phyloP scores from a whole-genome alignment of 345 rosid species.

The Eucalyptus guilfoylei region DNA sequence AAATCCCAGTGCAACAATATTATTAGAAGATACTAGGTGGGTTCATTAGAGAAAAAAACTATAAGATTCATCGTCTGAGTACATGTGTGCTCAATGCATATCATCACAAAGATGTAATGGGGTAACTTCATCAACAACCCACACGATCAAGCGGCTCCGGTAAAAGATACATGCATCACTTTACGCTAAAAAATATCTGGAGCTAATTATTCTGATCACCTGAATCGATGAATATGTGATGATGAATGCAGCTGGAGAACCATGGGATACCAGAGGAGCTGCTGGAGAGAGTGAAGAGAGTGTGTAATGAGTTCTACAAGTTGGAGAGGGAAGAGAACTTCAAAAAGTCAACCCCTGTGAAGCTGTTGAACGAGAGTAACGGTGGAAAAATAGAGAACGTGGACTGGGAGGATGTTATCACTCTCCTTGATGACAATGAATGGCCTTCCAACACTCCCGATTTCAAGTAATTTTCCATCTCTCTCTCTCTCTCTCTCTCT shows the following conservation, averaged over 20 bases:
- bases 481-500: background rate
- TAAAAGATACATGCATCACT: background rate
- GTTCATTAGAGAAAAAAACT: background rate
- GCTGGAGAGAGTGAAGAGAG: constrained; percentile 66
- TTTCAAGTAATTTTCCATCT: constrained; percentile 37
- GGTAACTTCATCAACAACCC: background rate
- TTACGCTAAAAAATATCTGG: background rate
- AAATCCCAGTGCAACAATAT: background rate
- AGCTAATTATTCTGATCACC: background rate
- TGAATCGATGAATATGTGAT: background rate
- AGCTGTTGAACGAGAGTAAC: constrained; percentile 27
- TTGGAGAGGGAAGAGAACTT: constrained; percentile 64
- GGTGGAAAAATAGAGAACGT: constrained; percentile 43
- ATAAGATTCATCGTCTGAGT: background rate
- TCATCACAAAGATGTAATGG: background rate
- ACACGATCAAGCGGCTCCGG: background rate
- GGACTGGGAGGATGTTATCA: constrained; percentile 90
- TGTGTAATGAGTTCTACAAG: constrained; percentile 38
- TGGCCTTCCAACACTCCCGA: constrained; percentile 55
- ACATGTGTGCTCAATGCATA: background rate
- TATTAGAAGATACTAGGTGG: background rate
- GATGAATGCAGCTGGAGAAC: constrained; percentile 49
- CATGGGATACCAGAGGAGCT: constrained; percentile 71
- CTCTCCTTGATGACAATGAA: constrained; percentile 41
- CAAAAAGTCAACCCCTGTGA: constrained; percentile 37